Percentiles rank a stretch among this genome's conserved stretches.
Evolutionary conservation across 2,329 filamentous ascomycete genomes (phyloP).

Genomic region (Chrysoporthe deuterocubensis): DNA sequence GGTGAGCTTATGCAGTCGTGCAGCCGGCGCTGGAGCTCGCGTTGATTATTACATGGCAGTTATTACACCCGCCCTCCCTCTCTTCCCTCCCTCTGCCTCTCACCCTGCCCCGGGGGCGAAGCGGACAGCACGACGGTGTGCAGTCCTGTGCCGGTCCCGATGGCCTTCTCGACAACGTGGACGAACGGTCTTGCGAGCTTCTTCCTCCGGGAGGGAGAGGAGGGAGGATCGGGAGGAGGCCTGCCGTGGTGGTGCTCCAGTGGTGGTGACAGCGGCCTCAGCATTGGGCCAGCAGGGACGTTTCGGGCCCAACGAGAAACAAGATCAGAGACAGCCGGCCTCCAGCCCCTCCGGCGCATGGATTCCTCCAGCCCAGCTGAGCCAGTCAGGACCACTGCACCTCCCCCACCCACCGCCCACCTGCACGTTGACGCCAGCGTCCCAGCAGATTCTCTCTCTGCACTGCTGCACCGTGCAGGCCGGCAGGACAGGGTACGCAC

Average conservation of each 20-base stretch:
- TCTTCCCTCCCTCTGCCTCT: not conserved
- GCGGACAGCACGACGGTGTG: not conserved
- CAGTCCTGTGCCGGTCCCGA: not conserved
- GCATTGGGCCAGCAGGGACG: conserved; percentile 8
- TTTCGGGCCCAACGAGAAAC: conserved; percentile 17
- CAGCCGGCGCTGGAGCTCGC: too few species aligned
- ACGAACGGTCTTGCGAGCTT: not conserved
- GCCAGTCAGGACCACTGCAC: not conserved
- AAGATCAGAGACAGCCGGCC: not conserved
- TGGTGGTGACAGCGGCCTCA: conserved; percentile 10
- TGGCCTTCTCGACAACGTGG: not conserved
- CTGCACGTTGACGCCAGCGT: not conserved
- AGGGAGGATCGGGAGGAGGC: not conserved
- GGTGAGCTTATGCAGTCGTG: conserved; percentile 8
- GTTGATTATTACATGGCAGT: too few species aligned
- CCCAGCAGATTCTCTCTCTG: not conserved
- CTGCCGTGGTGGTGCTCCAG: not conserved
- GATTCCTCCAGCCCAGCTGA: not conserved
- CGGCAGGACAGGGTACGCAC: not conserved
- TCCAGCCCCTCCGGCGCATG: not conserved
- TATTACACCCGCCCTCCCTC: not conserved
- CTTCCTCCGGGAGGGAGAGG: not conserved
- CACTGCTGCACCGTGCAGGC: not conserved
- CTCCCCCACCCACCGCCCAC: not conserved
- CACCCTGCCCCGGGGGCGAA: not conserved